Evolutionary conservation across 2,329 filamentous ascomycete genomes (phyloP).

Genomic region (Penicillium sp.): DNA sequence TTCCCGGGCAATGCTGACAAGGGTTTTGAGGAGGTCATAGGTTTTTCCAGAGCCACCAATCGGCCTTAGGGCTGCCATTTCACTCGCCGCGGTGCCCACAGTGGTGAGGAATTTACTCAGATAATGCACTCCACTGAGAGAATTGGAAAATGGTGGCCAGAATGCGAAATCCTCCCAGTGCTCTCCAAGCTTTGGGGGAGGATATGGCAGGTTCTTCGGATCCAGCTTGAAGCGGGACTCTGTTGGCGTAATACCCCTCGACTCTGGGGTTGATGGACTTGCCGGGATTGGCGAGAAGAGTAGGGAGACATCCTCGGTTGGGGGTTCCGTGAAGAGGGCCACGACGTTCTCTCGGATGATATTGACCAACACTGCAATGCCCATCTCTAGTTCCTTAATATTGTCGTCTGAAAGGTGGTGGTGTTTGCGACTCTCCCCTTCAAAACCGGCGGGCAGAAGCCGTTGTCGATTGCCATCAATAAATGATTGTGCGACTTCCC

Average conservation of each 20-base stretch:
- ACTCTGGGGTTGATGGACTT: slow-evolving; percentile 65
- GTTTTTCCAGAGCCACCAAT: slow-evolving; percentile 58
- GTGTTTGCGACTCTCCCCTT: slow-evolving; percentile 76
- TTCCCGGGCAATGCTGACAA: slow-evolving; percentile 79
- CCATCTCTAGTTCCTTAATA: slow-evolving; percentile 70
- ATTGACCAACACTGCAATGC: slow-evolving; percentile 77
- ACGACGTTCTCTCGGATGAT: slow-evolving; percentile 77
- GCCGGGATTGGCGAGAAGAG: slow-evolving; percentile 75
- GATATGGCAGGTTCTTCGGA: slow-evolving; percentile 70
- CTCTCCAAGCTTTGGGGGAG: slow-evolving; percentile 76
- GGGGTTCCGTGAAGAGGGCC: slow-evolving; percentile 81
- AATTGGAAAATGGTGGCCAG: slow-evolving; percentile 92
- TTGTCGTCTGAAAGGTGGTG: slow-evolving; percentile 75
- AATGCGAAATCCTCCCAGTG: slow-evolving; percentile 93
- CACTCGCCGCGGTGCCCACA: slow-evolving; percentile 81
- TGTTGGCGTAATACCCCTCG: slow-evolving; percentile 53
- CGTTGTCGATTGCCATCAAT: slow-evolving; percentile 82
- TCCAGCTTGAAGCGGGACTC: slow-evolving; percentile 81
- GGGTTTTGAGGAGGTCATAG: slow-evolving; percentile 69
- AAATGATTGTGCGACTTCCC: slow-evolving; percentile 88
- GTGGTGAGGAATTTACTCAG: slow-evolving; percentile 77
- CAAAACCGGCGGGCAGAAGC: slow-evolving; percentile 74
- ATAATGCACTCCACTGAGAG: slow-evolving; percentile 87
- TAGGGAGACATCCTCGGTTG: slow-evolving; percentile 84
- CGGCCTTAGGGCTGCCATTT: slow-evolving; percentile 74